phyloP scores from a whole-genome alignment of 1,284 basidiomycete genomes.

The Tausonia pullulans region DNA sequence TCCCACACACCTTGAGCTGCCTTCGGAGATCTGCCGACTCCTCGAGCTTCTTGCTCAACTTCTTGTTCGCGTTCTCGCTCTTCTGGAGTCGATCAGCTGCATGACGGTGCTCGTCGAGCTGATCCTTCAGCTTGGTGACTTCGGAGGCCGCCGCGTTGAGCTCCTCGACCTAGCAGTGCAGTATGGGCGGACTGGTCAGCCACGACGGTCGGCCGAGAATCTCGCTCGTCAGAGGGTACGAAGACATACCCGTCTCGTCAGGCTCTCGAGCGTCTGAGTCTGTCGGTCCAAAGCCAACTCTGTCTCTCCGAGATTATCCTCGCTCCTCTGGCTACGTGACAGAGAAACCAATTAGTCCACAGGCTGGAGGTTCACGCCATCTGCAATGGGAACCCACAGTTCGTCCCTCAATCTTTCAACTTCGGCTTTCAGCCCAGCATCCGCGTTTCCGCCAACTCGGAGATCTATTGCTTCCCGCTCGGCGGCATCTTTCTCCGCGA shows the following conservation, averaged over 20 bases:
- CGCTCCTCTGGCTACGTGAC: slow-evolving; percentile 53
- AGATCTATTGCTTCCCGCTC: too few species aligned
- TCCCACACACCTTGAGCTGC: slow-evolving; percentile 55
- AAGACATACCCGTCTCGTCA: slow-evolving; percentile 49
- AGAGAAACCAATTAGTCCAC: neutral
- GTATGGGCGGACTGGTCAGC: too few species aligned
- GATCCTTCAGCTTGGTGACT: slow-evolving; percentile 69
- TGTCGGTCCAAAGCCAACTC: slow-evolving; percentile 73
- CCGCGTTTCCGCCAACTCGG: slow-evolving; percentile 38
- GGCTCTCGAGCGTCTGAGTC: slow-evolving; percentile 51
- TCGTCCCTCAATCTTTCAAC: slow-evolving; percentile 65
- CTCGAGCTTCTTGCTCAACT: slow-evolving; percentile 97
- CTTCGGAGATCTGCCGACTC: slow-evolving; percentile 80
- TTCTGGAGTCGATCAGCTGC: slow-evolving; percentile 82
- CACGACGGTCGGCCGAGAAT: too few species aligned
- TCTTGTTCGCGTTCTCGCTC: slow-evolving; percentile 94
- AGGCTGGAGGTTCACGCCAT: neutral
- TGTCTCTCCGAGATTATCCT: slow-evolving; percentile 68
- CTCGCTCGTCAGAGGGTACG: neutral
- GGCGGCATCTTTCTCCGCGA: too few species aligned
- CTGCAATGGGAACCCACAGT: slow-evolving; percentile 48
- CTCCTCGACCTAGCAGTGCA: slow-evolving; percentile 49
- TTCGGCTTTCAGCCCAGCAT: slow-evolving; percentile 59
- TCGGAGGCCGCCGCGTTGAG: slow-evolving; percentile 67
- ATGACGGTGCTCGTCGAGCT: slow-evolving; percentile 85